Conservation (phyloP, 768 basidiomycete species). For the Pleurotus pulmonarius region DNA sequence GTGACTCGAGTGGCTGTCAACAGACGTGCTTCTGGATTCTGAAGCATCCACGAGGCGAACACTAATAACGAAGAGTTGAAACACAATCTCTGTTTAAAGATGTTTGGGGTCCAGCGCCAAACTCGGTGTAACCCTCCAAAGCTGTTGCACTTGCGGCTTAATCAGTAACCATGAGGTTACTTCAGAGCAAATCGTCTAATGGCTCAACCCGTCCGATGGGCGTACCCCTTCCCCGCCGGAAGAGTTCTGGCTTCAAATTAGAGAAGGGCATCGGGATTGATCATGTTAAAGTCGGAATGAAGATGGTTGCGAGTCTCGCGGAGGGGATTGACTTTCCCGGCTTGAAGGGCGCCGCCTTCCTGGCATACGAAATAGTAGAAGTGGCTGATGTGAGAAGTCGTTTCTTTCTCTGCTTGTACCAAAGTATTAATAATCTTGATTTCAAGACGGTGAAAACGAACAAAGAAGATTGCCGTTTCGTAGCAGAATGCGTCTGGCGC, state of each 20-base stretch:
- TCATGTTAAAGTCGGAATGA: slow-evolving; percentile 7
- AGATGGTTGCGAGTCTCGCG: not conserved
- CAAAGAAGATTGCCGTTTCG: slow-evolving; percentile 3
- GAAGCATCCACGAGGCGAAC: too few species aligned
- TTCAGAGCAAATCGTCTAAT: not conserved
- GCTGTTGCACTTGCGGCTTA: not conserved
- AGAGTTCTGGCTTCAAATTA: slow-evolving; percentile 1
- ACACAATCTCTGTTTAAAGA: too few species aligned
- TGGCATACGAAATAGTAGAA: slow-evolving; percentile 4
- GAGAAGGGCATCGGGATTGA: slow-evolving; percentile 4
- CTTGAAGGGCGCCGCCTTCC: slow-evolving; percentile 2
- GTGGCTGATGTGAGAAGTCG: not conserved
- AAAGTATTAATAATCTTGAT: not conserved
- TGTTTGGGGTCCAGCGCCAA: too few species aligned
- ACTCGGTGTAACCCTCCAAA: not conserved
- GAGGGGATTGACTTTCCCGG: slow-evolving; percentile 6
- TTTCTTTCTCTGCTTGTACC: not conserved
- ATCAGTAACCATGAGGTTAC: not conserved
- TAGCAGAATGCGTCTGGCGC: slow-evolving; percentile 6
- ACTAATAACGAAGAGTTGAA: too few species aligned
- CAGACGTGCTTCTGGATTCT: too few species aligned
- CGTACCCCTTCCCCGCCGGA: not conserved
- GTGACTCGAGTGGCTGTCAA: too few species aligned
- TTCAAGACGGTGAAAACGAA: not conserved
- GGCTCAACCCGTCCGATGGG: not conserved